Evolutionary conservation across 805 yeast genomes (phyloP).

Genomic region (Candida corydali): DNA sequence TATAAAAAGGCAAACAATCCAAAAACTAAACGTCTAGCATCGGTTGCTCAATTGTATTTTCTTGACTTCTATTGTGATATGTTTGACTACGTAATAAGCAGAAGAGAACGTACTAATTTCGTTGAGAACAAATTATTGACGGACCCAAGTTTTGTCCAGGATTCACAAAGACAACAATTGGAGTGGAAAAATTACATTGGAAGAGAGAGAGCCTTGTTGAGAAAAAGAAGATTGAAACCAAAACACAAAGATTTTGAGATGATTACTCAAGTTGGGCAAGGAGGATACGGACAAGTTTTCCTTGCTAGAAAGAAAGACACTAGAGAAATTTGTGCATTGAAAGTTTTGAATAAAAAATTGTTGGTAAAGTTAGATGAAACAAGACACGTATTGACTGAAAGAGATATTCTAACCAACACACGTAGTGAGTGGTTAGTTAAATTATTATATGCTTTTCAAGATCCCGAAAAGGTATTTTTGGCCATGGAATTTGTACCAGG

Average conservation of each 20-base stretch:
- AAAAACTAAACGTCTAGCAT: constrained; percentile 79
- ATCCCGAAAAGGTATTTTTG: constrained; percentile 78
- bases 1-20: constrained; percentile 58
- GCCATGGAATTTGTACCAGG: constrained; percentile 99
- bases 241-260: constrained; percentile 93
- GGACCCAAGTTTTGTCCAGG: constrained; percentile 39
- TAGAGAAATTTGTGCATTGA: constrained; percentile 90
- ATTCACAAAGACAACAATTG: constrained; percentile 33
- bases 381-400: constrained; percentile 90
- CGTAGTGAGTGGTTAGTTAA: constrained; percentile 95
- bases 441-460: constrained; percentile 92
- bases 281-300: constrained; percentile 99
- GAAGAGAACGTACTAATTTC: constrained; percentile 76
- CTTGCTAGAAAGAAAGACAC: constrained; percentile 92
- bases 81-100: constrained; percentile 84
- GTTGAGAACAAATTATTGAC: constrained; percentile 58
- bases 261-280: constrained; percentile 98
- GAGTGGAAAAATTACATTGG: constrained; percentile 77
- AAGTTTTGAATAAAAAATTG: constrained; percentile 82
- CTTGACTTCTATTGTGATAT: constrained; percentile 94
- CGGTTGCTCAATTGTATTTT: constrained; percentile 91
- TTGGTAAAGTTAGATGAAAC: constrained; percentile 90
- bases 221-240: constrained; percentile 88
- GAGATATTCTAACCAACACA: constrained; percentile 95
- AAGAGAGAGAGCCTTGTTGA: constrained; percentile 75